Evolutionary conservation across 139 green algal species (phyloP).

Genomic region (Chlorokybus atmophyticus): DNA sequence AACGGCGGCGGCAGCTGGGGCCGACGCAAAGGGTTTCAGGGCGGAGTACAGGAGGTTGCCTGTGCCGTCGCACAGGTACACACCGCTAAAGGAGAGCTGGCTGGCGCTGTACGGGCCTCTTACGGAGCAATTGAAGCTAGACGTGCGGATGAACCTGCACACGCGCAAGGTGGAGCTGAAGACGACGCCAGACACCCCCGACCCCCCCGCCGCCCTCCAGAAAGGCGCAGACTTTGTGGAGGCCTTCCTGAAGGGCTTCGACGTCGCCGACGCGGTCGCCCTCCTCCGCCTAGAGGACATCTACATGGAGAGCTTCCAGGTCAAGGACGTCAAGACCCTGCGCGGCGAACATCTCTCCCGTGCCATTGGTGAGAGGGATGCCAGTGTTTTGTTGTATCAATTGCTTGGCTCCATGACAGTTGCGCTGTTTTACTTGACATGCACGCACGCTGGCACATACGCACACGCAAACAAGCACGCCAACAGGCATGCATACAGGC

Average conservation of each 20-base stretch:
- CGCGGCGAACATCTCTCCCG: slow-evolving; percentile 89
- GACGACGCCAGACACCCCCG: slow-evolving; percentile 62
- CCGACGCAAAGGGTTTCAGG: no score
- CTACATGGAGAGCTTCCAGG: slow-evolving; percentile 96
- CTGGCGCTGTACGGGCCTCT: slow-evolving; percentile 91
- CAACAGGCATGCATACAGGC: no score
- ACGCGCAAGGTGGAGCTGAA: slow-evolving; percentile 95
- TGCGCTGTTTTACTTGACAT: no score
- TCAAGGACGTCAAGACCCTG: slow-evolving; percentile 86
- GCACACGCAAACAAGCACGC: no score
- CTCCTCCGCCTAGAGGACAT: slow-evolving; percentile 93
- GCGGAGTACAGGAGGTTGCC: slow-evolving; percentile 66
- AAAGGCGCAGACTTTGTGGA: slow-evolving; percentile 96
- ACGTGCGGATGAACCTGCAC: slow-evolving; percentile 99
- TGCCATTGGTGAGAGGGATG: slow-evolving; percentile 85
- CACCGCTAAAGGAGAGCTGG: slow-evolving; percentile 89
- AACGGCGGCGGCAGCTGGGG: no score
- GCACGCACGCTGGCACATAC: no score
- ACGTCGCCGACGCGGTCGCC: slow-evolving; percentile 82
- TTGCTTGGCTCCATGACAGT: no score
- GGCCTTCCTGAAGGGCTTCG: slow-evolving; percentile 88
- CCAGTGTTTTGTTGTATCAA: no score
- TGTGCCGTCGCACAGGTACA: slow-evolving; percentile 87
- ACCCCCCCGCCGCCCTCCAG: slow-evolving; percentile 75
- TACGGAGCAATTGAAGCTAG: slow-evolving; percentile 90